These are phyloP conservation scores for Penicillium sp. DNA, from an alignment of 2,329 filamentous ascomycete genomes.

Conservation along the genomic window DNA sequence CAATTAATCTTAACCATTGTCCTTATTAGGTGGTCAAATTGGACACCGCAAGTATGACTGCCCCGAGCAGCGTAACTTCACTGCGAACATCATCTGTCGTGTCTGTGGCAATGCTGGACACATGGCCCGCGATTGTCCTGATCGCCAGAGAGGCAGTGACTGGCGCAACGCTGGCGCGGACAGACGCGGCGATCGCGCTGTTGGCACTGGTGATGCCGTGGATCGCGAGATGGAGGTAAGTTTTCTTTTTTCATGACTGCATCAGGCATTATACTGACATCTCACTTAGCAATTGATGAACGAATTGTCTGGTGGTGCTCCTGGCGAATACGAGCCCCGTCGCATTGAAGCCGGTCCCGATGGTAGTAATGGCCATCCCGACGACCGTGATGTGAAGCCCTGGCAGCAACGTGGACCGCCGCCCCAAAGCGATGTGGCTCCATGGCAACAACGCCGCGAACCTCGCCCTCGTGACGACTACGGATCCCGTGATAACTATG, in stretches of 20 bases:
- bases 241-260: constrained; percentile 13
- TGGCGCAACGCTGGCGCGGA: constrained; percentile 73
- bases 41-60: constrained; percentile 99
- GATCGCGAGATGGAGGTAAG: constrained; percentile 93
- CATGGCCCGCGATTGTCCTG: constrained; percentile 97
- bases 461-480: constrained; percentile 51
- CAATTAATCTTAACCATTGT: constrained; percentile 18
- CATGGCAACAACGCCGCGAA: constrained; percentile 66
- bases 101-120: constrained; percentile 97
- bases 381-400: constrained; percentile 64
- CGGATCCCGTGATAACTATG: constrained; percentile 41
- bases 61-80: constrained; percentile 95
- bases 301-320: constrained; percentile 77
- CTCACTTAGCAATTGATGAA: constrained; percentile 81
- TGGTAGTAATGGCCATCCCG: constrained; percentile 40
- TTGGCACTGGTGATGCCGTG: constrained; percentile 76
- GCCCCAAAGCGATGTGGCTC: constrained; percentile 66
- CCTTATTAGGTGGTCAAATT: constrained; percentile 72
- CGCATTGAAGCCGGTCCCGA: constrained; percentile 83
- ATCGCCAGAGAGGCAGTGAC: constrained; percentile 82
- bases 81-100: constrained; percentile 98
- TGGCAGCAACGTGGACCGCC: constrained; percentile 89
- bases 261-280: constrained; percentile 42
- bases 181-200: constrained; percentile 55
- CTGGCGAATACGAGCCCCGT: constrained; percentile 61